phyloP scores from a whole-genome alignment of 148 eudicot genomes.

The Dysphania ambrosioides region DNA sequence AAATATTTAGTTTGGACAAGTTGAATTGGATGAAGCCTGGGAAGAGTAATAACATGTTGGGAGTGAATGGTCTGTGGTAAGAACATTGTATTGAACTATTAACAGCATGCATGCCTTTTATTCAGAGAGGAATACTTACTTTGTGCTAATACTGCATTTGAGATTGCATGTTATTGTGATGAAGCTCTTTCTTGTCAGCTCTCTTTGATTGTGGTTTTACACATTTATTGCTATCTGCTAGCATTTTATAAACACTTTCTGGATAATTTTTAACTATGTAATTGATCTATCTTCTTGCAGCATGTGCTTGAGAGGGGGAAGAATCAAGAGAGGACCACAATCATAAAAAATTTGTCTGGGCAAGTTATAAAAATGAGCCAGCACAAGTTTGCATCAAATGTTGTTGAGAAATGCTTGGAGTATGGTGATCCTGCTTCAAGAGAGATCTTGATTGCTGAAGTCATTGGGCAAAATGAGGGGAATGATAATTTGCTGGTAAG shows the following conservation, averaged over 20 bases:
- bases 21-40: too few species aligned
- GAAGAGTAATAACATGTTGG: background rate
- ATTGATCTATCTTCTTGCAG: conserved; percentile 34
- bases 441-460: conserved; percentile 55
- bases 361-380: conserved; percentile 74
- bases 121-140: background rate
- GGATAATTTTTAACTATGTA: background rate
- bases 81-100: background rate
- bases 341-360: conserved; percentile 49
- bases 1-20: too few species aligned
- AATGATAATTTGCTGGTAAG: conserved; percentile 63
- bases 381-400: conserved; percentile 84
- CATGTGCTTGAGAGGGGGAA: conserved; percentile 75
- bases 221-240: background rate
- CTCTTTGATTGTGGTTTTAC: background rate
- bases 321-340: conserved; percentile 50
- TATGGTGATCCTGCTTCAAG: conserved; percentile 51
- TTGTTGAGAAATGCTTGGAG: conserved; percentile 69
- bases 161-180: background rate
- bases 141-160: background rate
- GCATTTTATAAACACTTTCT: background rate
- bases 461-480: conserved; percentile 53
- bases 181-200: background rate
- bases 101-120: background rate
- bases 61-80: background rate